Percentiles rank a stretch among this genome's conserved stretches.
These are phyloP conservation scores for Botrytis byssoidea DNA, from an alignment of 2,329 filamentous ascomycete species.

Conservation along the genomic window DNA sequence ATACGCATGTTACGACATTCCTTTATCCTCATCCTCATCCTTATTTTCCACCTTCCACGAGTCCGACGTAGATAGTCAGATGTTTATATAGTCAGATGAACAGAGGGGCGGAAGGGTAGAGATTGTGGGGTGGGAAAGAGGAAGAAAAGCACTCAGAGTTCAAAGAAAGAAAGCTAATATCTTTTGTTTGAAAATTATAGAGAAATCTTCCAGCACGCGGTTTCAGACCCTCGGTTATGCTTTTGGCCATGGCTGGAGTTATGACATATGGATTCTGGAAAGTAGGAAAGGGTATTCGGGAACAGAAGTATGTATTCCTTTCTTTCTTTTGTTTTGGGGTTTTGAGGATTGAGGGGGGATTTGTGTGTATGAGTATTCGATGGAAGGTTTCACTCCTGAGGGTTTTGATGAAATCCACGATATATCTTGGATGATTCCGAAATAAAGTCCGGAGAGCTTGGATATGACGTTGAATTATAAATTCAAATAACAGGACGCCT, in stretches of 20 bases:
- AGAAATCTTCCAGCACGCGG: slow-evolving; percentile 90
- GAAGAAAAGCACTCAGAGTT: not conserved
- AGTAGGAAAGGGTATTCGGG: slow-evolving; percentile 76
- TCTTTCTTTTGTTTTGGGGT: not conserved
- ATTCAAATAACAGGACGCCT: not conserved
- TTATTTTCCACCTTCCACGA: rapidly evolving
- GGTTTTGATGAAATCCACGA: not conserved
- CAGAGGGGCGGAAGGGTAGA: not conserved
- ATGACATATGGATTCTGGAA: slow-evolving; percentile 93
- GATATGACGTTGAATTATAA: not conserved
- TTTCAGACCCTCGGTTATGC: slow-evolving; percentile 78
- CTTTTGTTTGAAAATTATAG: slow-evolving; percentile 45
- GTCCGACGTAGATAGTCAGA: not conserved
- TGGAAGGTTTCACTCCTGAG: not conserved
- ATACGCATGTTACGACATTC: not conserved
- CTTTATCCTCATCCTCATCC: slow-evolving; percentile 24
- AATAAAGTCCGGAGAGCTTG: not conserved
- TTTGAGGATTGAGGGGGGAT: not conserved
- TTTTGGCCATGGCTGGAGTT: slow-evolving; percentile 72
- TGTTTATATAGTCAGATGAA: not conserved
- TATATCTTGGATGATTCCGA: too few species aligned
- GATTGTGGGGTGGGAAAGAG: not conserved
- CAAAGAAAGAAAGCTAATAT: not conserved
- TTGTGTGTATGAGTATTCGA: not conserved
- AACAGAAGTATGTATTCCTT: slow-evolving; percentile 63